phyloP scores from a whole-genome alignment of 176 grass and related monocot genomes.

The Aegilops sharonensis region DNA sequence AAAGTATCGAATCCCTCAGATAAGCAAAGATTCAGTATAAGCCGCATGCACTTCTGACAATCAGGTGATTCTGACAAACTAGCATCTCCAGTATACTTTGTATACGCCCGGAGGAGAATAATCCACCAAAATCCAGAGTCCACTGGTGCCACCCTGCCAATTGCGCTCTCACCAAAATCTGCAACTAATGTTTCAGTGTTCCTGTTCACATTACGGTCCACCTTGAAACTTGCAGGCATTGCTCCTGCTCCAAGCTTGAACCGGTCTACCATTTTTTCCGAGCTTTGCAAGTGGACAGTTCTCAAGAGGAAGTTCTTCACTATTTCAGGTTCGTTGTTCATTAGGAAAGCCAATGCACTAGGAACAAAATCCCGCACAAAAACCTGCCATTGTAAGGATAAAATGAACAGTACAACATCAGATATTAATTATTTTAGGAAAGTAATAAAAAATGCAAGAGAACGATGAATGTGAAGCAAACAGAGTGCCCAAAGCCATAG shows the following conservation, averaged over 20 bases:
- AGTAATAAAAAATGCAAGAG: not conserved
- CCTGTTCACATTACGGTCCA: conserved; percentile 53
- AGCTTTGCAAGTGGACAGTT: conserved; percentile 83
- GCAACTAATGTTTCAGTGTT: conserved; percentile 77
- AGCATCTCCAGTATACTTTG: conserved; percentile 80
- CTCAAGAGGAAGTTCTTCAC: conserved; percentile 91
- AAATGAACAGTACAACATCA: not conserved
- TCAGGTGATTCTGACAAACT: conserved; percentile 79
- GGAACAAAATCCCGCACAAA: conserved; percentile 95
- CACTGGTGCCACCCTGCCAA: conserved; percentile 88
- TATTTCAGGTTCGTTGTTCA: conserved; percentile 89
- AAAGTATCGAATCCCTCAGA: conserved; percentile 97
- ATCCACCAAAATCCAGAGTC: conserved; percentile 99
- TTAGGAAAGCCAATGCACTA: conserved; percentile 87
- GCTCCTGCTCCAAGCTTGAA: conserved; percentile 96
- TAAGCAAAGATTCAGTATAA: conserved; percentile 83
- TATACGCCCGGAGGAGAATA: conserved; percentile 96
- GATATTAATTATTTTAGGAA: not conserved
- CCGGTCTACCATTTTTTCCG: conserved; percentile 84
- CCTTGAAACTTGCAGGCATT: conserved; percentile 98
- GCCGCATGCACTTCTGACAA: conserved; percentile 84
- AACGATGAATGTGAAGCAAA: not conserved
- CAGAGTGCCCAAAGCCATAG: not conserved
- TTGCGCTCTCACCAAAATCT: conserved; percentile 90
- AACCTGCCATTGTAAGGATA: conserved; percentile 46